Base-by-base conservation (phyloP, 768 basidiomycete species). In the Suillus placidus region DNA sequence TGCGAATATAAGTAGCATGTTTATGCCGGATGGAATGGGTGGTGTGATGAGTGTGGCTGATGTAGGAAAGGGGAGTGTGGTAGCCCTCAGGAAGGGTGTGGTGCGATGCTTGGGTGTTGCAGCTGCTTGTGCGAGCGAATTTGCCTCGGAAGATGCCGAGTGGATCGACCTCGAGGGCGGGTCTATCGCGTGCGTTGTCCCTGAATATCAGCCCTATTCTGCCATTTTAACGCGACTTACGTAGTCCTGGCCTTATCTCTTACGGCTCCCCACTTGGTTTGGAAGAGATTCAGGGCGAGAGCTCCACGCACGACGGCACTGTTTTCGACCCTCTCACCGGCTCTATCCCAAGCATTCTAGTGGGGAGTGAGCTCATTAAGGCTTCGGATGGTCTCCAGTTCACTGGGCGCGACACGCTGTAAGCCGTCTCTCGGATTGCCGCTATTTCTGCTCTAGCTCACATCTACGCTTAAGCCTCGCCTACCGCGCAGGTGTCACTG, bases 301-400 rank as follows among this genome's bases (percentile, higher is more conserved):
- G 71, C 20, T 80, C 82, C 30, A 89, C 90, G 7, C 81, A 82
- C 18, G 89, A 89, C 63, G 88, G 88, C 1, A 77, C 79, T 52
- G 83, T 84, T 82, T 16, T 79, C 35, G 87, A 85, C 69, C 80
- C 82, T 55, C 63, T 79, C 68, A 54, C 74, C 65, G 68, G 64
- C 47, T 40, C 62, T 12, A 72, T 80, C 14, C 84, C 84, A 10
- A 64, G 64, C 3, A 67, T 84, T 42, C 64, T 80, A 16, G 76
- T 70, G 4, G 80, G 76, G 0, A 74, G 74, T 6, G 75, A 76
- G n/a, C 73, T 85, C n/a, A 77, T 85, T 30, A 82, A 82, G 40
- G 94, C 91, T 10, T 84, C 84, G 5, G 93, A 95, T 72, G 93
- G 94, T 0, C 81, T 92, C 38, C 83, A 85, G 65, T 93, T 90